Conservation (phyloP, 2,329 filamentous ascomycete species). For the Pseudogymnoascus sp. region DNA sequence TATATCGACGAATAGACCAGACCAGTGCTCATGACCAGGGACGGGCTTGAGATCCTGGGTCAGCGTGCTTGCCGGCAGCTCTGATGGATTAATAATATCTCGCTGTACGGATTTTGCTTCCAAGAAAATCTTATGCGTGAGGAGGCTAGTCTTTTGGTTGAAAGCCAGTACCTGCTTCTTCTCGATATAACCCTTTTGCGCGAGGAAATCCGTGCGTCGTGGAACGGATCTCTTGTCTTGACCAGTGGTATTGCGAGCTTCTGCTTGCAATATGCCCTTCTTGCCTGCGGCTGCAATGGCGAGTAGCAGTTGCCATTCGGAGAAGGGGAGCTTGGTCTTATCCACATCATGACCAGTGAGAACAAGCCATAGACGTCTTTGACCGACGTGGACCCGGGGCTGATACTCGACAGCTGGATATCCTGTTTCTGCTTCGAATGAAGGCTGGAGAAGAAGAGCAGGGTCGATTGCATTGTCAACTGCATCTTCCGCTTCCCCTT, state of each 20-base stretch:
- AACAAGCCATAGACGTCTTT: conserved; percentile 50
- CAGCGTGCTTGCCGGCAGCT: conserved; percentile 21
- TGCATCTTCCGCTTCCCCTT: neutral
- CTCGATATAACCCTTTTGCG: conserved; percentile 52
- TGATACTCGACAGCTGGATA: conserved; percentile 9
- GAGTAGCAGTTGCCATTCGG: conserved; percentile 50
- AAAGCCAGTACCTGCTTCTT: conserved; percentile 51
- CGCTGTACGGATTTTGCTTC: conserved; percentile 26
- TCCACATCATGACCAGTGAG: conserved; percentile 52
- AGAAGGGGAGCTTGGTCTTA: conserved; percentile 47
- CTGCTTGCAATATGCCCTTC: conserved; percentile 51
- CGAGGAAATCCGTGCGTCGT: conserved; percentile 49
- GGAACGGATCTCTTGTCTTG: conserved; percentile 58
- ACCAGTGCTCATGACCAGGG: conserved; percentile 48
- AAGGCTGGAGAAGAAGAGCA: neutral
- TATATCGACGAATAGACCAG: conserved; percentile 49
- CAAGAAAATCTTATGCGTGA: conserved; percentile 48
- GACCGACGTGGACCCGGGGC: conserved; percentile 39
- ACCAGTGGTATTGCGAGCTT: conserved; percentile 46
- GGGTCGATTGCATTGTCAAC: neutral
- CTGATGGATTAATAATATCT: conserved; percentile 9
- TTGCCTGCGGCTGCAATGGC: conserved; percentile 47
- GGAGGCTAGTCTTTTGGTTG: conserved; percentile 52
- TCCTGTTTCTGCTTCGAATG: neutral
- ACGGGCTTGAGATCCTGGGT: conserved; percentile 43